Conservation (phyloP, 768 basidiomycete genomes). For the Hirschioporus abietinus region DNA sequence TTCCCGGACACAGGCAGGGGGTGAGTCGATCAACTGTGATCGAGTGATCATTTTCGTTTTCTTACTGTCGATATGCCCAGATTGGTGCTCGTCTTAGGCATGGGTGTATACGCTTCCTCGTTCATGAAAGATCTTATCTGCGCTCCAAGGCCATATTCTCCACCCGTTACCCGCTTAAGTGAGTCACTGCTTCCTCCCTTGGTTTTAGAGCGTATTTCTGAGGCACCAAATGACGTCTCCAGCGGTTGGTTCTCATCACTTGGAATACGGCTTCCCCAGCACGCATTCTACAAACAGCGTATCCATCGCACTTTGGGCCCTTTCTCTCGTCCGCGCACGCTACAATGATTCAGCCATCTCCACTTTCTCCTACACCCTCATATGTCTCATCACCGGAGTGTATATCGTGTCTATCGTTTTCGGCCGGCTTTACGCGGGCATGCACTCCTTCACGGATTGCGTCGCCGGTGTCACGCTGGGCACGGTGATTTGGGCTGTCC, state of each 20-base stretch:
- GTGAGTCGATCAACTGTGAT: conserved; percentile 36
- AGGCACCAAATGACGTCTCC: conserved; percentile 3
- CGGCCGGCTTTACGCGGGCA: conserved; percentile 78
- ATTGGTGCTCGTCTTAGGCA: conserved; percentile 60
- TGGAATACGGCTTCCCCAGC: conserved; percentile 94
- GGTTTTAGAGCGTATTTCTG: not conserved
- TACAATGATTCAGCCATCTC: conserved; percentile 36
- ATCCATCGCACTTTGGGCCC: conserved; percentile 83
- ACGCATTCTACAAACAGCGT: conserved; percentile 91
- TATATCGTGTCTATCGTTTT: conserved; percentile 73
- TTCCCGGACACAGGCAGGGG: conserved; percentile 63
- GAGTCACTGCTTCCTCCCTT: conserved; percentile 23
- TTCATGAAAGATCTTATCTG: conserved; percentile 88
- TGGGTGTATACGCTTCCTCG: conserved; percentile 84
- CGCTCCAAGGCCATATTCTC: conserved; percentile 83
- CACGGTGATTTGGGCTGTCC: conserved; percentile 51
- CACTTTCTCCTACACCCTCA: conserved; percentile 33
- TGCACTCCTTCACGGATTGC: conserved; percentile 85
- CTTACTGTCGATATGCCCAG: conserved; percentile 29
- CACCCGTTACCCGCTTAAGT: conserved; percentile 90
- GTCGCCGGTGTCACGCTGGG: conserved; percentile 60
- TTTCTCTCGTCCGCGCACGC: conserved; percentile 15
- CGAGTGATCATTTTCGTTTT: not conserved
- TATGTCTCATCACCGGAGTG: conserved; percentile 37
- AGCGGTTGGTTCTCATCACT: conserved; percentile 77